Percentiles rank a stretch among this genome's conserved stretches.
phyloP scores from a whole-genome alignment of 2,329 filamentous ascomycete genomes.

The Colletotrichum orchidophilum region DNA sequence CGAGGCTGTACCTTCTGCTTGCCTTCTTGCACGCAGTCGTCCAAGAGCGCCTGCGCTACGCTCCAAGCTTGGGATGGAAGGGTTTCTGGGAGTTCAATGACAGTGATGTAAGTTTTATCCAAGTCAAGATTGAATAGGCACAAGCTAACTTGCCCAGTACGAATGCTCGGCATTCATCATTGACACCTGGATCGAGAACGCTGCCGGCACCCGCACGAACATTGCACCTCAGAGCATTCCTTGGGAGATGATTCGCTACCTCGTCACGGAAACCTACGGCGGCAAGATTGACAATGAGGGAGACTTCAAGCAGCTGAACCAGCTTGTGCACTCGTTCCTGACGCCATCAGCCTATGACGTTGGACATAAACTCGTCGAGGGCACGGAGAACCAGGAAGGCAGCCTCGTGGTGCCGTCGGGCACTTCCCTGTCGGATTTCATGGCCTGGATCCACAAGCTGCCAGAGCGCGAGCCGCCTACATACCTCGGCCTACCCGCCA shows the following conservation, averaged over 20 bases:
- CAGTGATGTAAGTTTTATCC: slow-evolving; percentile 80
- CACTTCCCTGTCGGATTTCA: slow-evolving; percentile 86
- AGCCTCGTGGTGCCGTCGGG: slow-evolving; percentile 80
- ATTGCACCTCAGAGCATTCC: slow-evolving; percentile 93
- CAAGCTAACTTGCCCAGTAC: slow-evolving; percentile 66
- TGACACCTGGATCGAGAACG: slow-evolving; percentile 89
- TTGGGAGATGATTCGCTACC: slow-evolving; percentile 92
- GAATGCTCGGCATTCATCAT: slow-evolving; percentile 97
- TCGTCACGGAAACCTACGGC: slow-evolving; percentile 94
- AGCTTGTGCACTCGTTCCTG: slow-evolving; percentile 80
- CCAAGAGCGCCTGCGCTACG: slow-evolving; percentile 93
- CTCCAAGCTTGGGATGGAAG: slow-evolving; percentile 94
- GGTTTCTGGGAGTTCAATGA: slow-evolving; percentile 99
- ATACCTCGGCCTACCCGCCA: slow-evolving; percentile 91
- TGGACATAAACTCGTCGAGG: slow-evolving; percentile 87
- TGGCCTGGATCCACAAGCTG: slow-evolving; percentile 88
- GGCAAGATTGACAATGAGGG: slow-evolving; percentile 95
- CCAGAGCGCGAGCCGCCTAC: slow-evolving; percentile 97
- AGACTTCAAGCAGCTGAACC: slow-evolving; percentile 79
- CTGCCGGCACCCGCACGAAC: slow-evolving; percentile 87
- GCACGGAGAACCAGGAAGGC: slow-evolving; percentile 63
- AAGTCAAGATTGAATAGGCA: slow-evolving; percentile 33
- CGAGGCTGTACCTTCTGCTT: slow-evolving; percentile 87
- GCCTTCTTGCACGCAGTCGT: slow-evolving; percentile 96
- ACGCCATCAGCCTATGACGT: slow-evolving; percentile 92